Evolutionary conservation across 2,329 filamentous ascomycete species (phyloP).

Genomic region (Penicillium sp.): DNA sequence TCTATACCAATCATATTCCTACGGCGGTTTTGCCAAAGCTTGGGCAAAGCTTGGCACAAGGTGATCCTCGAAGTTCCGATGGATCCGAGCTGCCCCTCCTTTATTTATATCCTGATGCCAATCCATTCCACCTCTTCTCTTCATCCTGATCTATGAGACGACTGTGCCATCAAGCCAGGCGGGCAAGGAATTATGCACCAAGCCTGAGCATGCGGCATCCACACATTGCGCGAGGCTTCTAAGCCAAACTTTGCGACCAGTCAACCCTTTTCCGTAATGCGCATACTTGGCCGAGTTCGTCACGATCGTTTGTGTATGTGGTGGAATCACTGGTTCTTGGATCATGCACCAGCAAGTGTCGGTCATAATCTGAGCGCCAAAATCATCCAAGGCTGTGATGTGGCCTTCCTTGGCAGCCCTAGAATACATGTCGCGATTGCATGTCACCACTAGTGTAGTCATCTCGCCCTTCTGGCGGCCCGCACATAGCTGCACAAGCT

Average conservation of each 20-base stretch:
- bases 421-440: conserved; percentile 16
- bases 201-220: conserved; percentile 22
- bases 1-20: neutral
- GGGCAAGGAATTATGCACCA: neutral
- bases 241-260: conserved; percentile 23
- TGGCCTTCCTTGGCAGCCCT: conserved; percentile 28
- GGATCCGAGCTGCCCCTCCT: conserved; percentile 9
- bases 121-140: neutral
- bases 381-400: conserved; percentile 29
- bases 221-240: conserved; percentile 26
- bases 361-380: conserved; percentile 41
- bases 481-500: conserved; percentile 30
- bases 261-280: conserved; percentile 37
- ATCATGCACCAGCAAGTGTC: conserved; percentile 51
- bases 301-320: conserved; percentile 32
- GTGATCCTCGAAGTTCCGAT: conserved; percentile 7
- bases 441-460: conserved; percentile 20
- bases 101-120: neutral
- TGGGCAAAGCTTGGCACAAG: conserved; percentile 15
- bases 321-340: conserved; percentile 37
- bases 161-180: neutral
- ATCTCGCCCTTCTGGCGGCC: conserved; percentile 20
- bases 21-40: conserved; percentile 11
- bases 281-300: conserved; percentile 49
- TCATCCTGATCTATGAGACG: neutral